phyloP scores from a whole-genome alignment of 129 eudicot species.

The Arctium minus region DNA sequence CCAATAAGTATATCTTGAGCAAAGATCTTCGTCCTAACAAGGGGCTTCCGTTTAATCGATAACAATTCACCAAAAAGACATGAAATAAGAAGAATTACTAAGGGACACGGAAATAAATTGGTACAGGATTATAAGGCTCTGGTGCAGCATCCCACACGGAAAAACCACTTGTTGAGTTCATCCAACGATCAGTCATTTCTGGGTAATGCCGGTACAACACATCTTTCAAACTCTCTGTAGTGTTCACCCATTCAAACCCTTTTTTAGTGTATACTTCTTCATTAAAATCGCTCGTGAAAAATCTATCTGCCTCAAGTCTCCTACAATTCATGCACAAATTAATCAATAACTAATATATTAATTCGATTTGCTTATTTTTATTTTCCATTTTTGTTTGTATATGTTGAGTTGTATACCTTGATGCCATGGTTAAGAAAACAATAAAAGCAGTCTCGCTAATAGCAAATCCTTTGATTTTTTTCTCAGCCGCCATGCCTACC shows the following conservation, averaged over 20 bases:
- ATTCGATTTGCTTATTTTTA: background rate
- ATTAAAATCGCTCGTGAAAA: constrained; percentile 53
- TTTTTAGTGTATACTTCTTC: constrained; percentile 56
- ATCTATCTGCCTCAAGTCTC: constrained; percentile 62
- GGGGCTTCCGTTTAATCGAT: background rate
- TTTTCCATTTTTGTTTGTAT: background rate
- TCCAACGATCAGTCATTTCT: constrained; percentile 51
- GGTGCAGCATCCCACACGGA: constrained; percentile 59
- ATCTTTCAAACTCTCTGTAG: constrained; percentile 56
- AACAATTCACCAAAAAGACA: background rate
- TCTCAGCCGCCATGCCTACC: constrained; percentile 60
- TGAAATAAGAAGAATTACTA: background rate
- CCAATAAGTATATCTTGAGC: background rate
- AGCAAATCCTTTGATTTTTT: constrained; percentile 63
- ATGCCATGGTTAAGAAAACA: constrained; percentile 55
- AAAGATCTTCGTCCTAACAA: background rate
- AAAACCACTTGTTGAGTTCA: constrained; percentile 61
- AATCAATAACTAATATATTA: background rate
- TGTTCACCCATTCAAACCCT: constrained; percentile 69
- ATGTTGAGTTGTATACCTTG: constrained; percentile 29
- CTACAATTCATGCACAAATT: constrained; percentile 8
- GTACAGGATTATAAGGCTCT: constrained; percentile 28
- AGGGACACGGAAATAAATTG: constrained; percentile 54
- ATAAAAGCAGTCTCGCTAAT: constrained; percentile 59
- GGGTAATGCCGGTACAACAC: constrained; percentile 62